Percentiles rank a stretch among this genome's conserved stretches.
Conservation (phyloP, 2,329 filamentous ascomycete species). For the Talaromyces sp. region DNA sequence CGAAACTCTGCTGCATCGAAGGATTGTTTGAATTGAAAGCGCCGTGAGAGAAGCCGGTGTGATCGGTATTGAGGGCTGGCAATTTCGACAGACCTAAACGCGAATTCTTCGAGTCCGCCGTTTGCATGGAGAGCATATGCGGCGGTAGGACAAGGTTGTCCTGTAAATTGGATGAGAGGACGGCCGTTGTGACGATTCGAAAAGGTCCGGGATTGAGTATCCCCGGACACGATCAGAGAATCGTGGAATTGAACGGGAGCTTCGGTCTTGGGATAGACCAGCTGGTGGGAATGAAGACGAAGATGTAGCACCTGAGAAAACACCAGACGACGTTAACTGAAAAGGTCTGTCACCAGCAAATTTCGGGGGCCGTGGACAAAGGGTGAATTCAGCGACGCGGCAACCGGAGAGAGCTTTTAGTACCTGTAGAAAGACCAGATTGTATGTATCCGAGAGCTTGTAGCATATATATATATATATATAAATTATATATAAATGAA, state of each 20-base stretch:
- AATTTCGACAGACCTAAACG: slow-evolving; percentile 73
- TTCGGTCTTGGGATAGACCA: background rate
- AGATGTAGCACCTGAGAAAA: background rate
- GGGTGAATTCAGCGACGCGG: background rate
- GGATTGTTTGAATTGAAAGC: slow-evolving; percentile 79
- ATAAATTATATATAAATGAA: background rate
- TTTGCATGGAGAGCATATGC: slow-evolving; percentile 86
- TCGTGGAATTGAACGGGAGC: slow-evolving; percentile 1
- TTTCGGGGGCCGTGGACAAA: background rate
- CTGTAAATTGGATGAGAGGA: slow-evolving; percentile 69
- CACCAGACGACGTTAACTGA: background rate
- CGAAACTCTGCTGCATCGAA: slow-evolving; percentile 67
- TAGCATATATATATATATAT: background rate
- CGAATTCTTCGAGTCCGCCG: slow-evolving; percentile 59
- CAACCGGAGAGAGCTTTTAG: background rate
- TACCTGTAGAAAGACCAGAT: background rate
- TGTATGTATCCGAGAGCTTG: background rate
- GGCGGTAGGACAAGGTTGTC: slow-evolving; percentile 75
- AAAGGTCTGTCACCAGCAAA: background rate
- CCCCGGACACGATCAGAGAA: slow-evolving; percentile 15
- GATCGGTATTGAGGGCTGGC: slow-evolving; percentile 61
- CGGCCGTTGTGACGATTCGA: slow-evolving; percentile 66
- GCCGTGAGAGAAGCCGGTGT: slow-evolving; percentile 87
- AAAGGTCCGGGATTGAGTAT: slow-evolving; percentile 14
- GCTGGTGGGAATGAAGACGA: background rate